Conservation (phyloP, 805 yeast species). For the Martiniozyma abietophila region DNA sequence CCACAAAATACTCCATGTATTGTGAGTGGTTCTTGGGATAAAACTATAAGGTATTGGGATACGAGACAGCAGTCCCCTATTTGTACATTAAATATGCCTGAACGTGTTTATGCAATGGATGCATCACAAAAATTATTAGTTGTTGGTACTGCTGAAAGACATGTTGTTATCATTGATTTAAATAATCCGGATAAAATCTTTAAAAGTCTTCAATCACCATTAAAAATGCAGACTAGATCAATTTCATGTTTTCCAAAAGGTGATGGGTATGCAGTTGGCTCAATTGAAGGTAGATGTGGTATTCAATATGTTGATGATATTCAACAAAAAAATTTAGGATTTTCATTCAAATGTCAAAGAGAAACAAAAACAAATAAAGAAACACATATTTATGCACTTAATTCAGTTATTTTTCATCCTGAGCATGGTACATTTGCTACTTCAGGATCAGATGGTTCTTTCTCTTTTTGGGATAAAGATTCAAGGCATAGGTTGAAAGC, state of each 20-base stretch:
- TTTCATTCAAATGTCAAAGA: constrained; percentile 93
- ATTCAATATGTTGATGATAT: constrained; percentile 83
- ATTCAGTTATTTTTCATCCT: constrained; percentile 81
- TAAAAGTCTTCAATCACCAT: constrained; percentile 63
- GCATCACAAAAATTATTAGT: constrained; percentile 71
- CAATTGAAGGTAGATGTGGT: constrained; percentile 93
- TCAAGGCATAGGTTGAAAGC: constrained; percentile 80
- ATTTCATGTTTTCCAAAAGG: constrained; percentile 85
- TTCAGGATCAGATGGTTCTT: constrained; percentile 90
- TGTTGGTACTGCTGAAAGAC: constrained; percentile 90
- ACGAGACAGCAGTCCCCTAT: constrained; percentile 76
- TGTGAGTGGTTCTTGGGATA: constrained; percentile 95
- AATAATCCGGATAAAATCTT: constrained; percentile 77
- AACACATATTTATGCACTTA: constrained; percentile 67
- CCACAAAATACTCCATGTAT: constrained; percentile 75
- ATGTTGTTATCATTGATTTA: constrained; percentile 66
- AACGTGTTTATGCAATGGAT: constrained; percentile 87
- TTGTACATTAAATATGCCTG: constrained; percentile 75
- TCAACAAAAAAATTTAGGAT: constrained; percentile 63
- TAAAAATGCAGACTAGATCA: constrained; percentile 82
- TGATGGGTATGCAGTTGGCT: constrained; percentile 86
- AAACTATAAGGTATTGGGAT: constrained; percentile 92
- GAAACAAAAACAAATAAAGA: constrained; percentile 49
- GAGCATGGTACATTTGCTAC: constrained; percentile 84
- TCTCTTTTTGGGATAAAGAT: constrained; percentile 94